A percentile compares a stretch with the other conserved stretches of the same genome.
Conservation (phyloP, 2,329 filamentous ascomycete genomes). For the Stagonosporopsis cucurbitacearum region DNA sequence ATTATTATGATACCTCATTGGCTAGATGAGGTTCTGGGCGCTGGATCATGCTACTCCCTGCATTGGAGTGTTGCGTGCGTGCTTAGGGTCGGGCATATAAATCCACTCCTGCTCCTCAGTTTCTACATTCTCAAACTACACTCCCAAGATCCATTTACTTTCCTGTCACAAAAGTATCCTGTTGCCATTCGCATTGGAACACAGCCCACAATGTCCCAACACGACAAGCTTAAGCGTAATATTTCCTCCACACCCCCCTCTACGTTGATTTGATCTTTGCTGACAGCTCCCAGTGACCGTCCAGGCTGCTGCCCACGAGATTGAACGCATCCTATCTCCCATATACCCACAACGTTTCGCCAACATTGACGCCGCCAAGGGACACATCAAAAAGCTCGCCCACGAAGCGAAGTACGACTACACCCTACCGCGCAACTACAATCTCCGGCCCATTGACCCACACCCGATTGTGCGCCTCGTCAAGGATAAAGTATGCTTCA, state of each 20-base stretch:
- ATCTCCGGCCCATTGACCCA: not conserved
- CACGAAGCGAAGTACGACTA: not conserved
- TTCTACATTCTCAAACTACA: not conserved
- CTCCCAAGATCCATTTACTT: not conserved
- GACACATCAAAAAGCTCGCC: constrained; percentile 1
- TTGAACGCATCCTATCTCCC: not conserved
- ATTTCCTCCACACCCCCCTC: too few relatives aligned
- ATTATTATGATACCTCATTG: not conserved
- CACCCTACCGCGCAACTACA: not conserved
- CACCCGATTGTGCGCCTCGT: not conserved
- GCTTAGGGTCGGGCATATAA: not conserved
- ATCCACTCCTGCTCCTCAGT: not conserved
- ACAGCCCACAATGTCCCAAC: not conserved
- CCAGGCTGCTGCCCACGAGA: not conserved
- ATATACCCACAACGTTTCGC: constrained; percentile 14
- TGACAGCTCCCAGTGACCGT: not conserved
- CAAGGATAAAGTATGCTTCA: constrained; percentile 11
- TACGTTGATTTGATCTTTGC: not conserved
- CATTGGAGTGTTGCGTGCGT: not conserved
- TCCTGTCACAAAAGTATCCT: not conserved
- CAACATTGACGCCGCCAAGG: constrained; percentile 15
- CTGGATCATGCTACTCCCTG: not conserved
- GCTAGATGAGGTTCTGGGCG: not conserved
- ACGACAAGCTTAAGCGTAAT: not conserved
- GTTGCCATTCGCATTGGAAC: not conserved